phyloP scores from a whole-genome alignment of 2,329 filamentous ascomycete genomes.

The Dothiorella sarmentorum region DNA sequence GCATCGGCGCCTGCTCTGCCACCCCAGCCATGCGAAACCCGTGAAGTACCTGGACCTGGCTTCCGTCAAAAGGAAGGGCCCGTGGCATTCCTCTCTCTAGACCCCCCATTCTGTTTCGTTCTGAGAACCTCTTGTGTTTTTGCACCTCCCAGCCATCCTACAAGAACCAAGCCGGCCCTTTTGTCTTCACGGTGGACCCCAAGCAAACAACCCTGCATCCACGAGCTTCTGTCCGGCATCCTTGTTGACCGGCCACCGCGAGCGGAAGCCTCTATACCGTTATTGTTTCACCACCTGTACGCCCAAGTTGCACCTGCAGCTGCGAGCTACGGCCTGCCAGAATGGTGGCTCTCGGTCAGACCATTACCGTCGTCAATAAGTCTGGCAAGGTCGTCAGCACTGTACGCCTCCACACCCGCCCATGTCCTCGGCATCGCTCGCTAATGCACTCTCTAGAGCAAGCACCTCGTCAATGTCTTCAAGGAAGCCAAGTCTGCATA shows the following conservation, averaged over 20 bases:
- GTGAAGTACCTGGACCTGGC: slow-evolving; percentile 2
- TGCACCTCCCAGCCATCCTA: background rate
- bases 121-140: background rate
- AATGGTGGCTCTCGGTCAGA: slow-evolving; percentile 55
- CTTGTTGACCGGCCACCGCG: slow-evolving; percentile 12
- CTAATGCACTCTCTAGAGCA: slow-evolving; percentile 61
- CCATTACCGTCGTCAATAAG: slow-evolving; percentile 84
- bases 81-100: background rate
- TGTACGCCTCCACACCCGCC: slow-evolving; percentile 51
- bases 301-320: slow-evolving; percentile 15
- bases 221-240: slow-evolving; percentile 10
- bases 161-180: slow-evolving; percentile 2
- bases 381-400: slow-evolving; percentile 89
- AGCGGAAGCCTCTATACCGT: slow-evolving; percentile 3
- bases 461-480: slow-evolving; percentile 85
- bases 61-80: background rate
- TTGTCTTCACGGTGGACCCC: slow-evolving; percentile 1
- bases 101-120: too few species aligned
- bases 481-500: slow-evolving; percentile 89
- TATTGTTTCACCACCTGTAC: slow-evolving; percentile 17
- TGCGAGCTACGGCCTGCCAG: background rate
- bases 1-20: background rate
- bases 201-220: slow-evolving; percentile 7
- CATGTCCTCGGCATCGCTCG: slow-evolving; percentile 13
- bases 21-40: slow-evolving; percentile 7